Percentiles rank a stretch among this genome's conserved stretches.
Conservation (phyloP, 192 early-diverging fungal species). For the Backusella parvicylindrica region DNA sequence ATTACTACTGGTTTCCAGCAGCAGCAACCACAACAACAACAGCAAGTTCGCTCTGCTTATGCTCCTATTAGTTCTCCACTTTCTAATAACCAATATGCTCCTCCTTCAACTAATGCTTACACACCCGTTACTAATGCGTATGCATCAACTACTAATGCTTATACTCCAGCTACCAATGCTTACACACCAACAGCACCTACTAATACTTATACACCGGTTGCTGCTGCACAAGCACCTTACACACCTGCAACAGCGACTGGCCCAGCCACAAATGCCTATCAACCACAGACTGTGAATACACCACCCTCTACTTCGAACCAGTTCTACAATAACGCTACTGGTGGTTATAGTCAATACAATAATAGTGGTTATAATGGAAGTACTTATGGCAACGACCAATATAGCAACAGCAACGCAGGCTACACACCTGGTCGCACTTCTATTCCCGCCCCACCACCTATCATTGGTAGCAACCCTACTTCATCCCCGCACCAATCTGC, state of each 20-base stretch:
- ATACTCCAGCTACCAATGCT: slow-evolving; percentile 7
- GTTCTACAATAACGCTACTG: neutral
- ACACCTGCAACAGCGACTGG: neutral
- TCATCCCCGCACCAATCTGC: slow-evolving; percentile 38
- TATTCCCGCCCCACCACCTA: slow-evolving; percentile 19
- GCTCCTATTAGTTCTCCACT: neutral
- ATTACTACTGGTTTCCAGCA: neutral
- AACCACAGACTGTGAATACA: slow-evolving; percentile 1
- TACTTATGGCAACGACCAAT: neutral
- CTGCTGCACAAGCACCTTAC: slow-evolving; percentile 16
- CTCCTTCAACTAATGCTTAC: slow-evolving; percentile 20
- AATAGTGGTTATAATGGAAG: neutral
- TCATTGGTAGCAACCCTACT: neutral
- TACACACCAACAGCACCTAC: slow-evolving; percentile 14
- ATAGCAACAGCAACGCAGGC: neutral
- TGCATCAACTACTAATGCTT: slow-evolving; percentile 16
- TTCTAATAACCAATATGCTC: slow-evolving; percentile 36
- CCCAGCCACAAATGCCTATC: slow-evolving; percentile 6
- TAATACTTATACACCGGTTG: slow-evolving; percentile 18
- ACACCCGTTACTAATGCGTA: neutral
- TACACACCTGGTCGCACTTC: neutral
- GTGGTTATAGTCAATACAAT: neutral
- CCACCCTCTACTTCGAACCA: neutral
- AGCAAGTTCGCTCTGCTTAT: neutral
- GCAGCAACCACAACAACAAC: neutral